phyloP scores from a whole-genome alignment of 352 stramenopile genomes.

The Saprolegnia parasitica region DNA sequence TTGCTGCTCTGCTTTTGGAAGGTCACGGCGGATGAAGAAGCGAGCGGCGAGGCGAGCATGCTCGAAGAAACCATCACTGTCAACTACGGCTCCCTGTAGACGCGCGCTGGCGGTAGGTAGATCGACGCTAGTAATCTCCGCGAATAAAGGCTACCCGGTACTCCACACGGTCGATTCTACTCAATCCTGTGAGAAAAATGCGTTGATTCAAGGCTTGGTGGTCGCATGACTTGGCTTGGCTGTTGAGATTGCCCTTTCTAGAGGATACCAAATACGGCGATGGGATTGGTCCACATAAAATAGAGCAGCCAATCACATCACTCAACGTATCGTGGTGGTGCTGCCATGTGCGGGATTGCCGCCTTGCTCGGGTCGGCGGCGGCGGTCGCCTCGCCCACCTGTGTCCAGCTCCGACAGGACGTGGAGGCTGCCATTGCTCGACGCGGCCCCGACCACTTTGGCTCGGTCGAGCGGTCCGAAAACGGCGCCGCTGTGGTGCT shows the following conservation, averaged over 20 bases:
- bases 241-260: neutral
- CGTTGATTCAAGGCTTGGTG: no score
- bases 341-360: conserved; percentile 40
- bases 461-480: conserved; percentile 1
- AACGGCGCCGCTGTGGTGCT: conserved; percentile 43
- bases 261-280: neutral
- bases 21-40: neutral
- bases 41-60: neutral
- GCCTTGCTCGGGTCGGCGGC: conserved; percentile 31
- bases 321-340: neutral
- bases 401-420: conserved; percentile 21
- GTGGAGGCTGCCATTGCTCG: conserved; percentile 30
- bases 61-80: conserved; percentile 1
- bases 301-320: neutral
- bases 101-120: neutral
- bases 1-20: neutral
- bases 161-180: no score
- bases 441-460: conserved; percentile 38
- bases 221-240: no score
- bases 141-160: no score
- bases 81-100: neutral
- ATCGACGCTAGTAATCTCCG: no score
- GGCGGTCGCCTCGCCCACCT: conserved; percentile 3
- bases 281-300: neutral
- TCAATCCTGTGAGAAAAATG: no score